phyloP scores from a whole-genome alignment of 1,284 basidiomycete species.

The Melampsora americana region DNA sequence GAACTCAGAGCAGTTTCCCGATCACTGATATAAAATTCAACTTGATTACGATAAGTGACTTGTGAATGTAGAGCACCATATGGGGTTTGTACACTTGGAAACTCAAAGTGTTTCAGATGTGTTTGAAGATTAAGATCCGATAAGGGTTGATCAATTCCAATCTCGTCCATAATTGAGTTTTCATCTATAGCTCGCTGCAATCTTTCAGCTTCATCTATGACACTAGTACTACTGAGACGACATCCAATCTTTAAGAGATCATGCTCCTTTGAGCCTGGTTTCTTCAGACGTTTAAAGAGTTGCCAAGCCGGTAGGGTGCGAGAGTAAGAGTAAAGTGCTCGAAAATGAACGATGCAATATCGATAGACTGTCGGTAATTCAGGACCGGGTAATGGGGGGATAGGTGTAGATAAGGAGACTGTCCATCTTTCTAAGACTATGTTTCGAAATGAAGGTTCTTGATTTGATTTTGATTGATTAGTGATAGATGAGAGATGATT shows the following conservation, averaged over 20 bases:
- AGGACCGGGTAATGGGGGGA: not conserved
- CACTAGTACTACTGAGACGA: conserved; percentile 21
- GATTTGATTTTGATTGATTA: not conserved
- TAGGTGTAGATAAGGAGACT: conserved; percentile 11
- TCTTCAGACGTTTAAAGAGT: conserved; percentile 7
- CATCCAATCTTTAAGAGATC: conserved; percentile 31
- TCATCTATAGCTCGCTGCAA: not conserved
- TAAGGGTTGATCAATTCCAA: conserved; percentile 12
- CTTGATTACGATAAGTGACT: conserved; percentile 31
- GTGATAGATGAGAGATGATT: not conserved
- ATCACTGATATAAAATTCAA: conserved; percentile 27
- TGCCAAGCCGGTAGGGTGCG: conserved; percentile 25
- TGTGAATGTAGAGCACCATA: conserved; percentile 12
- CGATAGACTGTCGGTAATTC: conserved; percentile 41
- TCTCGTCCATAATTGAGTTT: conserved; percentile 7
- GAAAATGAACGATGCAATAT: conserved; percentile 40
- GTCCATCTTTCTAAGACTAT: conserved; percentile 39
- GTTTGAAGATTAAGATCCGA: conserved; percentile 2
- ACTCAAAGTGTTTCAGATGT: conserved; percentile 9
- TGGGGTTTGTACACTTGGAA: conserved; percentile 33
- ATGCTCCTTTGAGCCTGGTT: not conserved
- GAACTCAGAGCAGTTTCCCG: conserved; percentile 19
- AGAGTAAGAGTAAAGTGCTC: conserved; percentile 19
- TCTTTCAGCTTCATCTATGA: not conserved
- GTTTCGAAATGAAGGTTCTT: conserved; percentile 4